A percentile compares a stretch with the other conserved stretches of the same genome.
Evolutionary conservation across 148 eudicot genomes (phyloP).

Genomic region (Fagopyrum tataricum): DNA sequence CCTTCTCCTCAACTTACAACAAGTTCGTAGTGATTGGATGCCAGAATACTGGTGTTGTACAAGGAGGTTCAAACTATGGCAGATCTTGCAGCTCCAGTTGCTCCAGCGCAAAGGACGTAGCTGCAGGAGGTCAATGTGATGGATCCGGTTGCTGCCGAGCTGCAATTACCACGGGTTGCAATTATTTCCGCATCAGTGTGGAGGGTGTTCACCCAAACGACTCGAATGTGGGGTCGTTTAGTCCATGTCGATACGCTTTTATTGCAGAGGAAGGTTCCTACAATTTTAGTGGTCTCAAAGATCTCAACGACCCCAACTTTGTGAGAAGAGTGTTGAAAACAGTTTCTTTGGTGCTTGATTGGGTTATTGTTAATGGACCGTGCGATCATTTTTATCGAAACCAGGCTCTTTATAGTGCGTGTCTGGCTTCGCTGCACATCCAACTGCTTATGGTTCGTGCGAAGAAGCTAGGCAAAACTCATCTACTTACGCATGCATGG

Average conservation of each 20-base stretch:
- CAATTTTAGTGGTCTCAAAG: slow-evolving; percentile 7
- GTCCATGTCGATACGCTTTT: slow-evolving; percentile 15
- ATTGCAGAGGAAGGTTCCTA: not conserved
- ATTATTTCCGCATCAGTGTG: not conserved
- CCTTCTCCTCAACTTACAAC: not conserved
- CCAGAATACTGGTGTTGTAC: too few species aligned
- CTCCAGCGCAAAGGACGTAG: not conserved
- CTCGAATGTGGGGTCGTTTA: not conserved
- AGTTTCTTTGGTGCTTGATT: slow-evolving; percentile 26
- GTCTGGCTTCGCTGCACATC: too few species aligned
- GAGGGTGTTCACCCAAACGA: not conserved
- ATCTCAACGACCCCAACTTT: slow-evolving; percentile 15
- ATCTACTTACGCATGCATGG: slow-evolving; percentile 12
- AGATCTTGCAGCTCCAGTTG: not conserved
- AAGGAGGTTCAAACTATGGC: not conserved
- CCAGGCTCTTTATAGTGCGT: too few species aligned
- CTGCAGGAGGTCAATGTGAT: not conserved
- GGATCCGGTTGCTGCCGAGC: not conserved
- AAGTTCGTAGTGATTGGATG: not conserved
- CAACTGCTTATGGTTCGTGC: too few species aligned
- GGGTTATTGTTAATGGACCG: slow-evolving; percentile 24
- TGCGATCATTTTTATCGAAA: too few species aligned
- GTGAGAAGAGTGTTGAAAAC: not conserved
- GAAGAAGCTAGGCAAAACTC: slow-evolving; percentile 13
- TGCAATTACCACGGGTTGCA: not conserved